phyloP scores from a whole-genome alignment of 805 yeast species.

The Suhomyces vadensis region DNA sequence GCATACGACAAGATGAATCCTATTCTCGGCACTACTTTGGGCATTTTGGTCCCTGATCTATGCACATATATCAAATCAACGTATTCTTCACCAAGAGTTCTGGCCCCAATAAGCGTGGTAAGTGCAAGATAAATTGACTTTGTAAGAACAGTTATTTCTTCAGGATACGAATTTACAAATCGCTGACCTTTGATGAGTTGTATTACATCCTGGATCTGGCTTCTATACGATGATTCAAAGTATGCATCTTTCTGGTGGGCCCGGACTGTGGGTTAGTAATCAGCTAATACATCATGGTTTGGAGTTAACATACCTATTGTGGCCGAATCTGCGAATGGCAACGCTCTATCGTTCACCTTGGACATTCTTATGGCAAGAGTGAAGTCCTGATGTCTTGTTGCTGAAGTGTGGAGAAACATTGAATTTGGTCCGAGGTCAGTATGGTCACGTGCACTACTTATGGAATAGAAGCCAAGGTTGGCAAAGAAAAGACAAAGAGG shows the following conservation, averaged over 20 bases:
- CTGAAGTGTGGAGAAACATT: conserved; percentile 1
- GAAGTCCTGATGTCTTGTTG: not conserved
- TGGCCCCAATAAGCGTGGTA: conserved; percentile 73
- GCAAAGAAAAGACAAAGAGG: too few species aligned
- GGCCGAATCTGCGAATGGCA: conserved; percentile 83
- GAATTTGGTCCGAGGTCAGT: too few species aligned
- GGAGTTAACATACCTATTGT: conserved; percentile 64
- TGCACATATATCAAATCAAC: conserved; percentile 74
- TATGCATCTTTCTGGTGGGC: conserved; percentile 89
- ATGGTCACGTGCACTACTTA: too few species aligned
- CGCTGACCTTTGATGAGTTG: conserved; percentile 61
- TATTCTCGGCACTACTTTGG: conserved; percentile 46
- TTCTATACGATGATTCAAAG: conserved; percentile 55
- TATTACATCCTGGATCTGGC: conserved; percentile 56
- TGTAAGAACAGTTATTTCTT: conserved; percentile 58
- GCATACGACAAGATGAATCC: conserved; percentile 64
- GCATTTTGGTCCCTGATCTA: conserved; percentile 51
- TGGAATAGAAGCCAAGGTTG: too few species aligned
- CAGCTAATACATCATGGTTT: not conserved
- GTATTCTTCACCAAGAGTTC: conserved; percentile 94
- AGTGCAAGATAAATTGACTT: conserved; percentile 65
- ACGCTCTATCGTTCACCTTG: conserved; percentile 17
- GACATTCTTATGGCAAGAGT: conserved; percentile 7
- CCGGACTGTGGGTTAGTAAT: conserved; percentile 53
- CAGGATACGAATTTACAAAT: conserved; percentile 61